These are phyloP conservation scores for Fusarium temperatum DNA, from an alignment of 2,329 filamentous ascomycete species.

Conservation along the genomic window DNA sequence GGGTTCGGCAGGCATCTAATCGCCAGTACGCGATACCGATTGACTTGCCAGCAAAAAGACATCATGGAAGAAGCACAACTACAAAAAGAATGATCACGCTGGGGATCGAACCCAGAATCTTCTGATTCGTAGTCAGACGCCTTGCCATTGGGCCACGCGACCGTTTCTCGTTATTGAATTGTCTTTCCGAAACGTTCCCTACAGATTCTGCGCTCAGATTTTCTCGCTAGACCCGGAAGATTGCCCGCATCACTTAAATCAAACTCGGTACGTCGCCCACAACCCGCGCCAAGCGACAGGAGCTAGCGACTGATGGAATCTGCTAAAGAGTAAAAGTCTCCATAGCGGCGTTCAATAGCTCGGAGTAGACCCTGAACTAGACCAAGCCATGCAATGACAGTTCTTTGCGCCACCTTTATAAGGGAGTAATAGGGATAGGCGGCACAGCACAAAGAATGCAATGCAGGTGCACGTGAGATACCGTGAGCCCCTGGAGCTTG, in stretches of 20 bases:
- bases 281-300: not conserved
- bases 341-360: not conserved
- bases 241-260: not conserved
- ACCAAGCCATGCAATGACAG: not conserved
- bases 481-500: slow-evolving; percentile 10
- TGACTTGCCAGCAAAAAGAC: not conserved
- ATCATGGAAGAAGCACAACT: fast-evolving
- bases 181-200: fast-evolving
- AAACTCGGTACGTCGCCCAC: not conserved
- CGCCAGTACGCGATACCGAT: not conserved
- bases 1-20: not conserved
- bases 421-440: not conserved
- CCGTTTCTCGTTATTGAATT: slow-evolving; percentile 2
- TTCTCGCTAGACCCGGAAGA: not conserved
- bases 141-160: slow-evolving; percentile 40
- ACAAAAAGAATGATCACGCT: slow-evolving; percentile 31
- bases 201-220: not conserved
- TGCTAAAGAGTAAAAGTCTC: not conserved
- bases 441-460: slow-evolving; percentile 14
- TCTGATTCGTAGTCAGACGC: slow-evolving; percentile 45
- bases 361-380: not conserved
- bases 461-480: slow-evolving; percentile 12
- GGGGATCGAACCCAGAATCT: slow-evolving; percentile 44
- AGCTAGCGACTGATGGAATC: not conserved
- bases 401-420: not conserved